phyloP scores from a whole-genome alignment of 257 asterid genomes.

The Solanum ahanhuiri region DNA sequence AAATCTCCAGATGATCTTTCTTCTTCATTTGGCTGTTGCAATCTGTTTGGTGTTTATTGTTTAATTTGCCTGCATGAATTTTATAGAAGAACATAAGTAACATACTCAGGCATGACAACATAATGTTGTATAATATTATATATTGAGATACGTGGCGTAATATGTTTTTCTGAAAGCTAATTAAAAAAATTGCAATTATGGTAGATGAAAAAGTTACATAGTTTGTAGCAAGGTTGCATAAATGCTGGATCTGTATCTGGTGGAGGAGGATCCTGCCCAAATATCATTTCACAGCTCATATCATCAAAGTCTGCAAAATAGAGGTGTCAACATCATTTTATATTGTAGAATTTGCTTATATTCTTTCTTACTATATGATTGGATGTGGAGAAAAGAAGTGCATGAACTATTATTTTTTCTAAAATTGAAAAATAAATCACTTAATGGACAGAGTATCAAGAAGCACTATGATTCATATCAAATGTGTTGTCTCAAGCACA shows the following conservation, averaged over 20 bases:
- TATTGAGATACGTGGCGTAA: background rate
- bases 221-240: conserved; percentile 67
- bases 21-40: conserved; percentile 21
- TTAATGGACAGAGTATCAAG: conserved; percentile 3
- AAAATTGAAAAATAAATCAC: background rate
- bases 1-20: background rate
- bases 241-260: conserved; percentile 58
- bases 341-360: background rate
- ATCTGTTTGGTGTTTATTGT: conserved; percentile 25
- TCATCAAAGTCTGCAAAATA: conserved; percentile 73
- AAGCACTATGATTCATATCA: background rate
- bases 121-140: background rate
- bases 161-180: background rate
- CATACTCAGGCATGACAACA: background rate
- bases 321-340: background rate
- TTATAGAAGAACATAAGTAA: background rate
- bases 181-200: background rate
- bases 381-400: background rate
- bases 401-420: background rate
- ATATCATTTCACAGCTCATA: conserved; percentile 93
- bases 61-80: conserved; percentile 49
- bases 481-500: background rate
- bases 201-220: conserved; percentile 33
- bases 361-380: conserved; percentile 1
- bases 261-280: conserved; percentile 73